Evolutionary conservation across 345 rosid species (phyloP).

Genomic region (Triadica sebifera): DNA sequence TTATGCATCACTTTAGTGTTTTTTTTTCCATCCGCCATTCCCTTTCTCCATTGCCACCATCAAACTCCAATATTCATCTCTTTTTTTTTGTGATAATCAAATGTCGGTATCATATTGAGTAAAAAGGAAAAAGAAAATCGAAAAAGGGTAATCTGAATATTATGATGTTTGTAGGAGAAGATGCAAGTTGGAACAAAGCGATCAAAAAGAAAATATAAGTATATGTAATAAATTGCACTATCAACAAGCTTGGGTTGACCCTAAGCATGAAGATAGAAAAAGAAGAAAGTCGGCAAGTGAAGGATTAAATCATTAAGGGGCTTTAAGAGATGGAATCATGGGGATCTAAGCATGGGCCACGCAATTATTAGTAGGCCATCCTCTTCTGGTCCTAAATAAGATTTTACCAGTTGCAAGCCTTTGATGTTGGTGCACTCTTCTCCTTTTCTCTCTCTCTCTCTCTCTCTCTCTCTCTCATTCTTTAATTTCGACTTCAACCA

Average conservation of each 20-base stretch:
- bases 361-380: conserved; percentile 43
- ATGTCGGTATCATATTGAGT: no score
- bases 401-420: conserved; percentile 14
- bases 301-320: neutral
- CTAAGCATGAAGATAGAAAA: neutral
- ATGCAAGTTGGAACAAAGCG: neutral
- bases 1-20: no score
- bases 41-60: no score
- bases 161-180: conserved; percentile 21
- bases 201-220: neutral
- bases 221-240: neutral
- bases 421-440: conserved; percentile 29
- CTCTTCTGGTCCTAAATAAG: conserved; percentile 33
- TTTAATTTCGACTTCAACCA: conserved; percentile 7
- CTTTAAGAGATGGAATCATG: neutral
- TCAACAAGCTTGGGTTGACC: neutral
- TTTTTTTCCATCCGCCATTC: no score
- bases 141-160: neutral
- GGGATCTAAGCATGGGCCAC: conserved; percentile 28
- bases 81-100: no score
- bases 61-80: no score
- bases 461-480: no score
- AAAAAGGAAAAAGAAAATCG: no score
- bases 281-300: conserved; percentile 26
- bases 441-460: neutral